Conservation (phyloP, 768 basidiomycete genomes). For the Hirschioporus abietinus region DNA sequence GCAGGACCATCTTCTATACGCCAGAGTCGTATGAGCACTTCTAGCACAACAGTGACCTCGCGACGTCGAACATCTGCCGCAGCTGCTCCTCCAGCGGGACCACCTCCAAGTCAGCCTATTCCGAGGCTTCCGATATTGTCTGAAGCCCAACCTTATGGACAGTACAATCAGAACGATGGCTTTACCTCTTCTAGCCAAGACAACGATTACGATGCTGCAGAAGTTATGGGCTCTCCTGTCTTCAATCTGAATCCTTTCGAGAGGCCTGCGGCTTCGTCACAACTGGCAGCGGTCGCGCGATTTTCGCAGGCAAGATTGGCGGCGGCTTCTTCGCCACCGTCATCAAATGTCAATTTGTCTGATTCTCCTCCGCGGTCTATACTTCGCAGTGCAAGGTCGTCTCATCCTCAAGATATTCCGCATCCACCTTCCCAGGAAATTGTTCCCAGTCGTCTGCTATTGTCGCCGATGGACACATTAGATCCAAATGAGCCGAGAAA, state of each 20-base stretch:
- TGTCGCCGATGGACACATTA: conserved; percentile 31
- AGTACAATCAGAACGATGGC: conserved; percentile 12
- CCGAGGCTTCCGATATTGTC: conserved; percentile 37
- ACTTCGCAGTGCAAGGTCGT: conserved; percentile 24
- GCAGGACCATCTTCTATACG: conserved; percentile 19
- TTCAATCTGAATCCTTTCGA: conserved; percentile 19
- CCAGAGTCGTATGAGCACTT: background rate
- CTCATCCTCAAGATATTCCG: conserved; percentile 16
- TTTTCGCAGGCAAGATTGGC: conserved; percentile 51
- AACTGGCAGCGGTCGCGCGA: conserved; percentile 52
- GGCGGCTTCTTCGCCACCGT: conserved; percentile 24
- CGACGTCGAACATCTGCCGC: conserved; percentile 69
- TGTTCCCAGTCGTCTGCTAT: conserved; percentile 36
- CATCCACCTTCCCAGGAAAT: conserved; percentile 30
- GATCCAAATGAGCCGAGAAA: conserved; percentile 29
- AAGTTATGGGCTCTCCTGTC: conserved; percentile 12
- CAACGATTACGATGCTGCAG: conserved; percentile 15
- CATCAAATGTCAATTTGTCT: conserved; percentile 43
- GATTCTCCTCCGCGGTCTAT: conserved; percentile 55
- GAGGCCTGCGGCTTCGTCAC: conserved; percentile 40
- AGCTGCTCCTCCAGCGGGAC: conserved; percentile 57
- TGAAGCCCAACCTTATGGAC: conserved; percentile 16
- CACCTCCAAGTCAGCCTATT: conserved; percentile 72
- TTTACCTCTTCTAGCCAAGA: background rate
- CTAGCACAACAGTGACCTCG: conserved; percentile 1